Evolutionary conservation across 2,329 filamentous ascomycete species (phyloP), one percentile per base, ranked within the genome.

Genomic region (Fusarium nygamai): DNA sequence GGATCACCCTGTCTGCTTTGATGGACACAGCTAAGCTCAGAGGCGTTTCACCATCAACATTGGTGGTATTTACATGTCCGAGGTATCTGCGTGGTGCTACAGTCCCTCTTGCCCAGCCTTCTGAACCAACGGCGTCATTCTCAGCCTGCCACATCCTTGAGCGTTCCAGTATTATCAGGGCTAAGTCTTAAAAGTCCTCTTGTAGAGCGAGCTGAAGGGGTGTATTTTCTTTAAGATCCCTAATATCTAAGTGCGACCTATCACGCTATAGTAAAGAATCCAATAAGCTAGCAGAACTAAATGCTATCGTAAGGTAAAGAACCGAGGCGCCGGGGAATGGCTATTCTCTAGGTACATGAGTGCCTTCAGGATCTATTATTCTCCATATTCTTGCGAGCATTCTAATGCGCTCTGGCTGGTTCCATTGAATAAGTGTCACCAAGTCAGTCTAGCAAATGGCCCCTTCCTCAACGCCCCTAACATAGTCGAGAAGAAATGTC

Each of bases 41-140:
- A 8, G 56, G 57, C 0, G 62, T 51, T n/a, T 62, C 62, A 0
- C 17, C 31, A 2, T 61, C 38, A 13, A 4, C 0, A 8, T 64
- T 62, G 3, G 1, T 9, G 1, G 2, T 5, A 13, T 62, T 22
- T 1, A 48, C 3, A 16, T 48, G 27, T 2, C 6, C 2, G 2
- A 48, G 46, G 9, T 48, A 22, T 48, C 1, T 29, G 8, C 9
- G 3, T 11, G 13, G 4, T 3, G 8, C 4, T 1, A 0, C 1
- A 5, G 9, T 14, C 0, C 9, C 3, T 8, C 4, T 8, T 47
- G 44, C 0, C 4, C 12, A 3, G 19, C 29, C 19, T 16, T 10
- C 19, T 8, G 12, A 10, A 16, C 6, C 0, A 11, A 3, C 6
- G 0, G 44, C 0, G 0, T 29, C 13, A 22, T 1, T 0, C 6